A percentile compares a stretch with the other conserved stretches of the same genome.
Conservation (phyloP, 176 grass and related monocot genomes). For the Poa annua region DNA sequence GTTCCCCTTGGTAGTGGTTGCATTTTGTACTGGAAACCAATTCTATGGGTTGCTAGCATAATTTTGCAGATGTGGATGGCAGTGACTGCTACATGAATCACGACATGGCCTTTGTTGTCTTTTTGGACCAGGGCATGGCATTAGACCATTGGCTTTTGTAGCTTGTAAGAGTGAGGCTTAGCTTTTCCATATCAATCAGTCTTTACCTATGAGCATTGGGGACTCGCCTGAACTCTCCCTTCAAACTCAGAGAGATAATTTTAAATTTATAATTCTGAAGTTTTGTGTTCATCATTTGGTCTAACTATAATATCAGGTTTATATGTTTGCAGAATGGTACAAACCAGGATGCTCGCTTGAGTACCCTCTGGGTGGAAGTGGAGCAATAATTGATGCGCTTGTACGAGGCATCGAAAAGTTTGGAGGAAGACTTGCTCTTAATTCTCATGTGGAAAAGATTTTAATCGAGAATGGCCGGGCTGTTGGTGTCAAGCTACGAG, state of each 20-base stretch:
- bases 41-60: not conserved
- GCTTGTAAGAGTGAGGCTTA: not conserved
- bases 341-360: constrained; percentile 93
- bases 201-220: not conserved
- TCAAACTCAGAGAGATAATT: not conserved
- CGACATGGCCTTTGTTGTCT: not conserved
- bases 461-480: constrained; percentile 84
- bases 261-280: constrained; percentile 14
- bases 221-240: not conserved
- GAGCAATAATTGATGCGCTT: constrained; percentile 82
- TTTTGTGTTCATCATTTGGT: constrained; percentile 40
- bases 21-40: constrained; percentile 18
- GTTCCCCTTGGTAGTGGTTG: not conserved
- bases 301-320: constrained; percentile 70
- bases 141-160: not conserved
- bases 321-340: constrained; percentile 99
- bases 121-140: not conserved
- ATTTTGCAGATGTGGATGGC: not conserved
- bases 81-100: constrained; percentile 6
- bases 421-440: constrained; percentile 73
- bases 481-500: constrained; percentile 80
- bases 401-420: constrained; percentile 83
- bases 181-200: not conserved
- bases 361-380: constrained; percentile 82
- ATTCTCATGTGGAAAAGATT: constrained; percentile 81